Evolutionary conservation across 2,329 filamentous ascomycete species (phyloP), one percentile per base, ranked within the genome.

Genomic region (Rhinocladiella mackenziei): DNA sequence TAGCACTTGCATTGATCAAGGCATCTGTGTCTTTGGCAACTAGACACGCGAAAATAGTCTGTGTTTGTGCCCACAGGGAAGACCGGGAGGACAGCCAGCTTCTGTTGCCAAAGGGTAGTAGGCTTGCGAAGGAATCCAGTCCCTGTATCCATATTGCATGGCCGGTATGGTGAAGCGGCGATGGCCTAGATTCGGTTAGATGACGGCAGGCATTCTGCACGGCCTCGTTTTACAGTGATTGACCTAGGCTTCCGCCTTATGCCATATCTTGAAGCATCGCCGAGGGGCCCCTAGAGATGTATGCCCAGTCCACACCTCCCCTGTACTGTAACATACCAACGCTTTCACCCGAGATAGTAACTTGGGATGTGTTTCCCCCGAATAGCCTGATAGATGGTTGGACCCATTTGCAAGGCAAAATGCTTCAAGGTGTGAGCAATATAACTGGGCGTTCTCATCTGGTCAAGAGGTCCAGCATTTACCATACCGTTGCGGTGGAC

Each of bases 381-480:
- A 81, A 81, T 61, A 55, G 45, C 4, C 45, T 46, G 30, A 85
- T 82, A 47, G 85, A 66, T 25, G 72, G 63, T 55, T 78, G 70
- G 0, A 83, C 72, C 82, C 82, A 85, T 37, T n/a, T 74, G 58
- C 33, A 86, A 60, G 2, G 76, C 66, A 18, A 75, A 70, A 13
- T 78, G 69, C 62, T 37, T 25, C 9, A 20, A 10, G 20, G n/a
- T 26, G 34, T 37, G 11, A 37, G 34, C n/a, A 10, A 13, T 4
- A 3, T 5, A 5, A 6, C 8, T 37, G 4, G 8, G 26, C 11
- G n/a, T 11, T 10, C 34, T 22, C 13, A 37, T 22, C 34, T 84
- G 80, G 54, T 86, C 81, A 2, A 83, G 66, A 5, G 85, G 60
- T 0, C 82, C 82, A 2, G 66, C 77, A 56, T 86, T 85, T 6